Evolutionary conservation across 441 rosid species (phyloP).

Genomic region (Capsella rubella): DNA sequence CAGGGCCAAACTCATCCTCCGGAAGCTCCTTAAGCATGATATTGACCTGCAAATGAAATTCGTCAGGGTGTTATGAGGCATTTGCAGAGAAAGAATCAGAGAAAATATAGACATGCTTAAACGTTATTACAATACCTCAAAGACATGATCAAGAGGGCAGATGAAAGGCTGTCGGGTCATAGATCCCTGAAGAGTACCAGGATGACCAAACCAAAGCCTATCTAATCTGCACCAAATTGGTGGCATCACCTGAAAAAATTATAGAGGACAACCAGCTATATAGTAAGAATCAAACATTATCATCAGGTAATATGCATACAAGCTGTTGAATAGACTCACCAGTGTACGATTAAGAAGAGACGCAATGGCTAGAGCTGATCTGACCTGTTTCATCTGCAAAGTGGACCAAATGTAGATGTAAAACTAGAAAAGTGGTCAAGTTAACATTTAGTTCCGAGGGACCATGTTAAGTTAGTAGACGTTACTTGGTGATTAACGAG

Average conservation of each 20-base stretch:
- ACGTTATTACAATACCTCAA: constrained; percentile 73
- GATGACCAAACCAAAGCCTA: constrained; percentile 98
- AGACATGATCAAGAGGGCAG: constrained; percentile 98
- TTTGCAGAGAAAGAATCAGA: constrained; percentile 1
- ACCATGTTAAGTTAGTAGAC: constrained; percentile 39
- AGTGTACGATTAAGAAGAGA: constrained; percentile 83
- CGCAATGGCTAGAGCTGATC: constrained; percentile 93
- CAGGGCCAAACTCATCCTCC: constrained; percentile 90
- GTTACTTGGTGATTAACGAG: constrained; percentile 87
- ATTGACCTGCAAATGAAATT: constrained; percentile 67
- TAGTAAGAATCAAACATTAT: constrained; percentile 14
- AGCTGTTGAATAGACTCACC: constrained; percentile 61
- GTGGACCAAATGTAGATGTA: constrained; percentile 34
- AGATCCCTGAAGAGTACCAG: constrained; percentile 80
- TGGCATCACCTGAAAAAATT: constrained; percentile 82
- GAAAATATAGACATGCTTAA: background rate
- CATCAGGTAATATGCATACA: constrained; percentile 10
- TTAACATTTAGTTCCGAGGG: constrained; percentile 23
- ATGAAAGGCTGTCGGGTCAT: constrained; percentile 95
- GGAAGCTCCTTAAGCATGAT: constrained; percentile 71
- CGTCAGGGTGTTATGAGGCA: constrained; percentile 31
- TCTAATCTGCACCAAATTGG: constrained; percentile 99
- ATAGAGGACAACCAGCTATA: constrained; percentile 11
- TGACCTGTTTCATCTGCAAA: constrained; percentile 87
- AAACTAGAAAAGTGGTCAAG: constrained; percentile 38